These are phyloP conservation scores for Lecanicillium sp. DNA, from an alignment of 2,329 filamentous ascomycete genomes.

Conservation along the genomic window DNA sequence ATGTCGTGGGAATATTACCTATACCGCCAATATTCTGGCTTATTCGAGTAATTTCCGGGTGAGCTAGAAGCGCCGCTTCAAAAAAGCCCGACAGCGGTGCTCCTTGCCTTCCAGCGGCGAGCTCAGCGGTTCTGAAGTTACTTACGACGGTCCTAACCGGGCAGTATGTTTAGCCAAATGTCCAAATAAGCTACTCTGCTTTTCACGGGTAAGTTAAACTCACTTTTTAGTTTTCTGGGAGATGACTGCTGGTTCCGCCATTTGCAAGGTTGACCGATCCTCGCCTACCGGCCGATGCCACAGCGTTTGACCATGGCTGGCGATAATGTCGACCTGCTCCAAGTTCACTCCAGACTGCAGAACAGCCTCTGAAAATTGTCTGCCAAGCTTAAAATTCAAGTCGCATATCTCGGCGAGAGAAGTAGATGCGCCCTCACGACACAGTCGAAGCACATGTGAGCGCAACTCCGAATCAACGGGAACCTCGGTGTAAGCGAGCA, in stretches of 20 bases:
- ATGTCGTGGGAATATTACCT: too few relatives aligned
- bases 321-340: conserved; percentile 32
- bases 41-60: conserved; percentile 40
- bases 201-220: too few relatives aligned
- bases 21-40: conserved; percentile 44
- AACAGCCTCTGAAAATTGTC: conserved; percentile 12
- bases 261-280: conserved; percentile 31
- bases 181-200: too few relatives aligned
- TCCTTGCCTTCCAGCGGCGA: conserved; percentile 38
- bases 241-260: conserved; percentile 40
- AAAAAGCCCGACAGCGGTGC: conserved; percentile 45
- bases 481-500: conserved; percentile 11
- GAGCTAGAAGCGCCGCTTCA: conserved; percentile 39
- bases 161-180: background rate
- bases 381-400: conserved; percentile 13
- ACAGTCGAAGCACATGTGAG: too few relatives aligned
- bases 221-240: conserved; percentile 20
- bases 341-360: conserved; percentile 2
- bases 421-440: conserved; percentile 1
- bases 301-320: conserved; percentile 40
- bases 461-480: conserved; percentile 6
- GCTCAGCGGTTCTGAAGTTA: conserved; percentile 43
- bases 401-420: conserved; percentile 12
- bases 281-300: conserved; percentile 34
- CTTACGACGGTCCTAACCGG: conserved; percentile 43